These are phyloP conservation scores for Alternaria brassicae DNA, from an alignment of 2,329 filamentous ascomycete genomes.

Conservation along the genomic window DNA sequence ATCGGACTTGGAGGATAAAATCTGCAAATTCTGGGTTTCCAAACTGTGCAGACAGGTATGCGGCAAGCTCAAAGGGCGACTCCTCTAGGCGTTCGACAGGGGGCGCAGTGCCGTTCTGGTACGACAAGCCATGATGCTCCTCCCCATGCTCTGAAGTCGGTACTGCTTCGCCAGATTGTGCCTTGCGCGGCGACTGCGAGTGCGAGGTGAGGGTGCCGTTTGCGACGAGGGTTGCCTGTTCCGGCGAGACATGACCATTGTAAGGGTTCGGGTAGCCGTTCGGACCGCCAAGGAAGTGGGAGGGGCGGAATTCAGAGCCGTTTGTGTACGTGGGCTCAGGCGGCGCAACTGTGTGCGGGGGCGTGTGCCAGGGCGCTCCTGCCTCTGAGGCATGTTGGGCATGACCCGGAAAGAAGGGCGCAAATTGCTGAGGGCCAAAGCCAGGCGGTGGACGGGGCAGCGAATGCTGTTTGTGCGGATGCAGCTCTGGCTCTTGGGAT, in stretches of 20 bases:
- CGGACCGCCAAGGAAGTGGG: conserved; percentile 24
- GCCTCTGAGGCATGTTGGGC: conserved; percentile 46
- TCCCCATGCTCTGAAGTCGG: conserved; percentile 30
- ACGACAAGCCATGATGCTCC: conserved; percentile 23
- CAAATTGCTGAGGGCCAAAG: conserved; percentile 40
- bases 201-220: conserved; percentile 42
- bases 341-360: conserved; percentile 39
- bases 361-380: conserved; percentile 40
- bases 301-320: conserved; percentile 33
- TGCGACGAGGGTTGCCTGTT: conserved; percentile 19
- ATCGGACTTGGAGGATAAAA: conserved; percentile 46
- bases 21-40: conserved; percentile 48
- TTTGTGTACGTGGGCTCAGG: conserved; percentile 34
- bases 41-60: conserved; percentile 45
- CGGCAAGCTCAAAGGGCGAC: conserved; percentile 40
- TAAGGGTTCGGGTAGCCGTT: conserved; percentile 27
- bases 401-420: conserved; percentile 44
- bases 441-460: conserved; percentile 42
- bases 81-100: conserved; percentile 32
- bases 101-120: conserved; percentile 27
- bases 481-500: conserved; percentile 32
- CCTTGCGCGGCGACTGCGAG: conserved; percentile 45
- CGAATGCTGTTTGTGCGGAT: conserved; percentile 27
- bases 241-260: conserved; percentile 29
- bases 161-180: conserved; percentile 35